Evolutionary conservation across 2,329 filamentous ascomycete genomes (phyloP).

Genomic region (Aspergillus felis): DNA sequence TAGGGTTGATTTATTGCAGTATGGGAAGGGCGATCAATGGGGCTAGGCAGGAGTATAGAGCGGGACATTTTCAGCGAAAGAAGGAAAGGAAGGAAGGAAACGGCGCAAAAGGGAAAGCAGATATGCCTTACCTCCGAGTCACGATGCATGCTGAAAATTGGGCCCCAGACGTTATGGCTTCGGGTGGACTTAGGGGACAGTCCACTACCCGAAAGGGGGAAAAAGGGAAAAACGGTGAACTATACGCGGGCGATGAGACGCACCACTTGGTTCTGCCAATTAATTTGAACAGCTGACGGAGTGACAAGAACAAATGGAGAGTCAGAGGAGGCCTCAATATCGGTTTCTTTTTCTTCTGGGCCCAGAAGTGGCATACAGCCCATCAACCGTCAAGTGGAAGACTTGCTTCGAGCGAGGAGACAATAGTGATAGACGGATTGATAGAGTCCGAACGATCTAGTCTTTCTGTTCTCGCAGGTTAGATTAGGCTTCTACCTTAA

Average conservation of each 20-base stretch:
- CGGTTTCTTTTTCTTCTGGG: not conserved
- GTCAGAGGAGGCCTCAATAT: not conserved
- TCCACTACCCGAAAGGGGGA: not conserved
- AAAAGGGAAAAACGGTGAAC: slow-evolving; percentile 22
- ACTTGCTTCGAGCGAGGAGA: not conserved
- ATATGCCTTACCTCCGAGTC: slow-evolving; percentile 18
- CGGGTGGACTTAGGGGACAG: not conserved
- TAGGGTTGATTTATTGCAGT: slow-evolving; percentile 34
- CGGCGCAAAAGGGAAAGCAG: slow-evolving; percentile 7
- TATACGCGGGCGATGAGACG: slow-evolving; percentile 23
- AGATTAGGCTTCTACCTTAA: slow-evolving; percentile 21
- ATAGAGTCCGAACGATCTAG: not conserved
- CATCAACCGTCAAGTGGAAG: not conserved
- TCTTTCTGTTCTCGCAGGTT: slow-evolving; percentile 8
- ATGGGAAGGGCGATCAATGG: slow-evolving; percentile 34
- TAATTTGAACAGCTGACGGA: slow-evolving; percentile 1
- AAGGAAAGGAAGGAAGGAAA: slow-evolving; percentile 9
- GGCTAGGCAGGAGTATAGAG: slow-evolving; percentile 16
- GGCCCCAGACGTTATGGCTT: not conserved
- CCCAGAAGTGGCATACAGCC: not conserved
- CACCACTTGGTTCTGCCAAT: slow-evolving; percentile 10
- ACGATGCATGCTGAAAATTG: slow-evolving; percentile 8
- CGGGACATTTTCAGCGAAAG: not conserved
- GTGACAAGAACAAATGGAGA: not conserved
- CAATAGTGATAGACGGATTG: not conserved